Percentiles rank a stretch among this genome's conserved stretches.
These are phyloP conservation scores for Avena insularis DNA, from an alignment of 176 grass and related monocot species.

Conservation along the genomic window DNA sequence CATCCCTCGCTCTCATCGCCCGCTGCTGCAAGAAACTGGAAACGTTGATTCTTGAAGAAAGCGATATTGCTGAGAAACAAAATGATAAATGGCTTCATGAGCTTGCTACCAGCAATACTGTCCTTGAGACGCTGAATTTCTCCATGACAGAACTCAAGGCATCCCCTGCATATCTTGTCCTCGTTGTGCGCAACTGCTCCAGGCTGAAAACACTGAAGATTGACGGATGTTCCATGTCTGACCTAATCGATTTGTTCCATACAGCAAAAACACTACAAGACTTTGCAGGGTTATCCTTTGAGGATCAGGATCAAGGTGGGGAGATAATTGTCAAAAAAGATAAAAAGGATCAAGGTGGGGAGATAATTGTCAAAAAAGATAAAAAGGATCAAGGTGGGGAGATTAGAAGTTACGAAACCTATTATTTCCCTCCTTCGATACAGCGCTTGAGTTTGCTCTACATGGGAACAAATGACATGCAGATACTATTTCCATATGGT, in stretches of 20 bases:
- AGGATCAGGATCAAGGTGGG: constrained; percentile 57
- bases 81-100: constrained; percentile 76
- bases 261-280: constrained; percentile 64
- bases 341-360: no score
- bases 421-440: constrained; percentile 68
- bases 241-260: constrained; percentile 60
- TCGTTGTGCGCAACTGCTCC: constrained; percentile 71
- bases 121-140: constrained; percentile 65
- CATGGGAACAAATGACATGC: constrained; percentile 78
- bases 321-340: no score
- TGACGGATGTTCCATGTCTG: constrained; percentile 68
- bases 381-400: no score
- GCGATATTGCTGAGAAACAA: constrained; percentile 58
- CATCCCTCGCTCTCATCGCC: no score
- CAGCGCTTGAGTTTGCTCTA: constrained; percentile 64
- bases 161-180: constrained; percentile 62
- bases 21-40: constrained; percentile 80
- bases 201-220: constrained; percentile 61
- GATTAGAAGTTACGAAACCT: constrained; percentile 56
- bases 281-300: constrained; percentile 80
- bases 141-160: constrained; percentile 72
- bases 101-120: constrained; percentile 64
- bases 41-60: constrained; percentile 90
- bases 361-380: no score
- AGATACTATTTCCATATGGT: no score